Percentiles rank a stretch among this genome's conserved stretches.
These are phyloP conservation scores for Vicia faba DNA, from an alignment of 306 rosid species.

Conservation along the genomic window DNA sequence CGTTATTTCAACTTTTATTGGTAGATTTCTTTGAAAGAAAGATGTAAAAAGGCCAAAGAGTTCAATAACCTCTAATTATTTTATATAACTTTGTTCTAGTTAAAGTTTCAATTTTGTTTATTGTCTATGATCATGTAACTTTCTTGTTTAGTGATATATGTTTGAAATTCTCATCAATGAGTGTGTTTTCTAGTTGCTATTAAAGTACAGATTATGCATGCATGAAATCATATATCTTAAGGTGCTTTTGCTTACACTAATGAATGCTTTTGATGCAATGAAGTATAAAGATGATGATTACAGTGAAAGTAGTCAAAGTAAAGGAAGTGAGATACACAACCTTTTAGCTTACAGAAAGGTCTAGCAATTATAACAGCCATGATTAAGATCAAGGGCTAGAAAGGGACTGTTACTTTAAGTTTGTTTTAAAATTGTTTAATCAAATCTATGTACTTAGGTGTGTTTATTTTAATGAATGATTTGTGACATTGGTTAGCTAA, in stretches of 20 bases:
- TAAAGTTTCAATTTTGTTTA: slow-evolving; percentile 31
- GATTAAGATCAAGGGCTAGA: slow-evolving; percentile 77
- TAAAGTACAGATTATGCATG: slow-evolving; percentile 35
- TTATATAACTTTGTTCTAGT: slow-evolving; percentile 16
- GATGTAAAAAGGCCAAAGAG: slow-evolving; percentile 29
- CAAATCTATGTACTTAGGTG: slow-evolving; percentile 38
- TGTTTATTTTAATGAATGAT: slow-evolving; percentile 39
- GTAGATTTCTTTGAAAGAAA: slow-evolving; percentile 7
- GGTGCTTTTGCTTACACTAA: slow-evolving; percentile 15
- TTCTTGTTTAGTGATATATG: slow-evolving; percentile 34
- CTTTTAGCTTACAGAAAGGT: slow-evolving; percentile 56
- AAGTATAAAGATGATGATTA: slow-evolving; percentile 28
- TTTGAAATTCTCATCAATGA: slow-evolving; percentile 23
- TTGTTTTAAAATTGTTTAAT: slow-evolving; percentile 43
- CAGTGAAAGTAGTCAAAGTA: slow-evolving; percentile 30
- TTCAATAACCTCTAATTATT: slow-evolving; percentile 41
- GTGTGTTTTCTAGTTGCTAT: slow-evolving; percentile 5
- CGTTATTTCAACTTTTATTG: not conserved
- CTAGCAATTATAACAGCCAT: slow-evolving; percentile 73
- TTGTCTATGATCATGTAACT: slow-evolving; percentile 34
- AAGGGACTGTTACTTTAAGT: slow-evolving; percentile 46
- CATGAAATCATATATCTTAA: slow-evolving; percentile 20
- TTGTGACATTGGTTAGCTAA: slow-evolving; percentile 40
- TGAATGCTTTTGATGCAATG: slow-evolving; percentile 34
- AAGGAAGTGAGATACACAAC: slow-evolving; percentile 36